Evolutionary conservation across 805 yeast genomes (phyloP).

Genomic region (Teunomyces lycoperdinae): DNA sequence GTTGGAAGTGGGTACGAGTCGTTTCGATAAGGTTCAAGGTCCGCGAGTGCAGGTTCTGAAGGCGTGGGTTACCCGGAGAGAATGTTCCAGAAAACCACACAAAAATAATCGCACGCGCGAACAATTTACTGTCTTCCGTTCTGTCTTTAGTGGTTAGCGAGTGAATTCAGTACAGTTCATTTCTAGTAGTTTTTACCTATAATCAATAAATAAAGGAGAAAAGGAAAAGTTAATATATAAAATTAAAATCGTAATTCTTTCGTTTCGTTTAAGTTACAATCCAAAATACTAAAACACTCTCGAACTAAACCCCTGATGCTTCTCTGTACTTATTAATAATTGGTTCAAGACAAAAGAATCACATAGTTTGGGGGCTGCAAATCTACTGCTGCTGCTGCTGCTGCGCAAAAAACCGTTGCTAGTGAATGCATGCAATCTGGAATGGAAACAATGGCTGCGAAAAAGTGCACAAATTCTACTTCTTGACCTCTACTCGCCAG

Average conservation of each 20-base stretch:
- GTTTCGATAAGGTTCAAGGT: neutral
- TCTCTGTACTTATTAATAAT: neutral
- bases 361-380: neutral
- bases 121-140: too few relatives aligned
- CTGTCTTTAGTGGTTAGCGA: too few relatives aligned
- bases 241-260: neutral
- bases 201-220: too few relatives aligned
- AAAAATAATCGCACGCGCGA: neutral
- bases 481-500: conserved; percentile 39
- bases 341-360: neutral
- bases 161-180: too few relatives aligned
- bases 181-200: too few relatives aligned
- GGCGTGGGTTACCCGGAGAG: conserved; percentile 4
- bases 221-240: too few relatives aligned
- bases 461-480: conserved; percentile 2
- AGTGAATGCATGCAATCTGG: neutral
- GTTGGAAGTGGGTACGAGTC: neutral
- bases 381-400: neutral
- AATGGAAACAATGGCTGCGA: conserved; percentile 1
- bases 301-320: neutral
- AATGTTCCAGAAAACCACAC: neutral
- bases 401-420: neutral
- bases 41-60: neutral
- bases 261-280: neutral
- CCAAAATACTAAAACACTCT: neutral